phyloP scores from a whole-genome alignment of 2,329 filamentous ascomycete species.

The Cercospora sesami region DNA sequence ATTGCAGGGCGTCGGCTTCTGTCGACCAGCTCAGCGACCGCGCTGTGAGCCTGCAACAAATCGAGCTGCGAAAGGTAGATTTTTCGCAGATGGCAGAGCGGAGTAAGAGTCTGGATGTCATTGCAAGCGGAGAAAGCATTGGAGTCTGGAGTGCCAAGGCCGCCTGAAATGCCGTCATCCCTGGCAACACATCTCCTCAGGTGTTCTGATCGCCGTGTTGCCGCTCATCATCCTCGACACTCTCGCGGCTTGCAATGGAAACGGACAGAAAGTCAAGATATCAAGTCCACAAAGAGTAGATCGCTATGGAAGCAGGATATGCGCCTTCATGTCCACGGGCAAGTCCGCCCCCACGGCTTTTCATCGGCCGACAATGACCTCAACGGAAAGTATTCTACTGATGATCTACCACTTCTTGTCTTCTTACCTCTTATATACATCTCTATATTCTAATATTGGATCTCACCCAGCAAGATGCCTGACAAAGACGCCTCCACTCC shows the following conservation, averaged over 20 bases:
- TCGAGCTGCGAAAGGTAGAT: not conserved
- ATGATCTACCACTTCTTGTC: not conserved
- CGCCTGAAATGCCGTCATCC: not conserved
- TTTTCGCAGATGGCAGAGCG: not conserved
- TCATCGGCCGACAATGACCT: conserved; percentile 2
- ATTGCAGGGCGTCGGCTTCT: not conserved
- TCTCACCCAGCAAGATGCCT: conserved; percentile 31
- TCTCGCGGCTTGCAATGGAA: too few species aligned
- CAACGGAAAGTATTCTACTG: conserved; percentile 8
- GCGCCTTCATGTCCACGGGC: conserved; percentile 1
- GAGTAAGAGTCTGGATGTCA: not conserved
- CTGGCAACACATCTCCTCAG: not conserved
- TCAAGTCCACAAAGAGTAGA: not conserved
- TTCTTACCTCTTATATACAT: not conserved
- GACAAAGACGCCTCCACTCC: conserved; percentile 55
- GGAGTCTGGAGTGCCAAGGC: conserved; percentile 1
- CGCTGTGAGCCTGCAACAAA: not conserved
- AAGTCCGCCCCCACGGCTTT: conserved; percentile 8
- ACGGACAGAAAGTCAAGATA: not conserved
- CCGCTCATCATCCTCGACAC: not conserved
- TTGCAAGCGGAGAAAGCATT: conserved; percentile 9
- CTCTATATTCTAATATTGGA: not conserved
- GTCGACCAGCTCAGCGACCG: not conserved
- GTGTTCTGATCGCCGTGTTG: not conserved
- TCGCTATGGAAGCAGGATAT: not conserved